Evolutionary conservation across 176 grass and related monocot genomes (phyloP).

Genomic region (Lolium perenne): DNA sequence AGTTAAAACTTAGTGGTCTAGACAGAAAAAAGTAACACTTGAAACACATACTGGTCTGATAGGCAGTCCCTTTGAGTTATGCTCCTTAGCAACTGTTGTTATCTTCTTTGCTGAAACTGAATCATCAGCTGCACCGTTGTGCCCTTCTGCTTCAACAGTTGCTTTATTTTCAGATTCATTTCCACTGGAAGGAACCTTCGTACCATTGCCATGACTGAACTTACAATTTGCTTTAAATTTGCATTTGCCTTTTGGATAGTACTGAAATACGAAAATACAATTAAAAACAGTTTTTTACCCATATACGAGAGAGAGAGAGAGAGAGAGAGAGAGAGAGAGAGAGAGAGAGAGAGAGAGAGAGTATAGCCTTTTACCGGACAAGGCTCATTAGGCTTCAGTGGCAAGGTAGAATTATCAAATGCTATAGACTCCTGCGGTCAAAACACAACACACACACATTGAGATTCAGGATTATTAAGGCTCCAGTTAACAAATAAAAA

Average conservation of each 20-base stretch:
- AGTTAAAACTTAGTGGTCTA: conserved; percentile 39
- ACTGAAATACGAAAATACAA: conserved; percentile 50
- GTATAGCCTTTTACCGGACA: conserved; percentile 61
- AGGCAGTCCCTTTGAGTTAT: conserved; percentile 88
- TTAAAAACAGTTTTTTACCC: conserved; percentile 29
- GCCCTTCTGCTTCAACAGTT: conserved; percentile 44
- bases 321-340: too few species aligned
- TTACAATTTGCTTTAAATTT: conserved; percentile 80
- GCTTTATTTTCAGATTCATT: conserved; percentile 49
- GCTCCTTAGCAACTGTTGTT: conserved; percentile 45
- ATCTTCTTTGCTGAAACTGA: conserved; percentile 49
- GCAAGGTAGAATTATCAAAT: conserved; percentile 49
- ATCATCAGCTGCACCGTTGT: conserved; percentile 36
- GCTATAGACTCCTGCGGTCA: conserved; percentile 51
- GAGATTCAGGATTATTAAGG: conserved; percentile 29
- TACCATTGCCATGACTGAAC: conserved; percentile 83
- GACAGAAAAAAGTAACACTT: conserved; percentile 26
- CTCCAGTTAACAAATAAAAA: conserved; percentile 5
- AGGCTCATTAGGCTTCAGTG: conserved; percentile 69
- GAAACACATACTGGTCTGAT: conserved; percentile 68
- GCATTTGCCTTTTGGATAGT: conserved; percentile 77
- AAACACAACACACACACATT: conserved; percentile 20
- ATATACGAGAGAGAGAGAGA: neutral
- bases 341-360: neutral
- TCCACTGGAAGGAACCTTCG: conserved; percentile 39